Evolutionary conservation across 1,284 basidiomycete genomes (phyloP), one percentile per base, ranked within the genome.

Genomic region (Inonotus hispidus): DNA sequence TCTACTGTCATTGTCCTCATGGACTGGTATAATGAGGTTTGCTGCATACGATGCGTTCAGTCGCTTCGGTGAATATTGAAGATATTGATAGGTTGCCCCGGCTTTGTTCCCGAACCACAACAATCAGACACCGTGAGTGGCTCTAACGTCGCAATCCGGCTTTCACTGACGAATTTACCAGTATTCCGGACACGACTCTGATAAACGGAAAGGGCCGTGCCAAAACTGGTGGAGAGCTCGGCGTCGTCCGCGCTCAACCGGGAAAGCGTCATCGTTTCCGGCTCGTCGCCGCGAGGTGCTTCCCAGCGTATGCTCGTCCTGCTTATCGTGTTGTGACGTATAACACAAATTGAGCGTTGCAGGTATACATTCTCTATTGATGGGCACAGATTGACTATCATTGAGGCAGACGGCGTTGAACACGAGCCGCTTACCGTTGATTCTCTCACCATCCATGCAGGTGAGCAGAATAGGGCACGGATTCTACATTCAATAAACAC

Each of bases 171-270:
- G 6, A 23, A 19, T 25, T 5, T 7, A 8, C 11, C 11, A 58
- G 61, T 41, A 65, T 45, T 39, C 58, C 70, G 1, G 60, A 65
- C 52, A 69, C 73, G 6, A 68, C 67, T 1, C 67, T 83, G 19
- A 74, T 85, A 67, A 83, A 85, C 58, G 82, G 83, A 1, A 65
- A 70, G 25, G 82, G 81, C 5, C 71, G 76, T 16, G 39, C 39
- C 7, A 52, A 27, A 10, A 27, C 64, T 13, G 67, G 66, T 2
- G 78, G 77, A 6, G 58, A 69, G 0, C 68, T 79, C 29, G 65
- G 75, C 0, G 69, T 80, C 25, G 62, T 77, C 46, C 66, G 68
- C 13, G 75, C 76, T 45, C 14, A 66, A n/a, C 56, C 58, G 1
- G 70, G 70, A 16, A 70, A 68, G 53, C 67, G 70, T 2, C 56